Evolutionary conservation across 1,284 basidiomycete species (phyloP).

Genomic region (Microbotryum lychnidis-dioicae): DNA sequence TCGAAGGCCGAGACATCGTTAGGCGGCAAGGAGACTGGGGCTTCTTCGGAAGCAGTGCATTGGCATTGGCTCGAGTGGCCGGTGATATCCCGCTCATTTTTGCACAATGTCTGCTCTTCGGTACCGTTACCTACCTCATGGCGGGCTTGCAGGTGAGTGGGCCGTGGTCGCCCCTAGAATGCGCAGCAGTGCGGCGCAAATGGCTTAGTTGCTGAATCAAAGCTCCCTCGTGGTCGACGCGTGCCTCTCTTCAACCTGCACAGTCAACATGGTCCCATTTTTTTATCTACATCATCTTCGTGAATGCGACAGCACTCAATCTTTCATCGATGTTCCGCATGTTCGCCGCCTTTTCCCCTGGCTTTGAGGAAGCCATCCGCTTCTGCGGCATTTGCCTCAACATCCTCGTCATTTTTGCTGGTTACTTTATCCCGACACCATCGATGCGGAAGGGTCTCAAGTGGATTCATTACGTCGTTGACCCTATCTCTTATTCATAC

Average conservation of each 20-base stretch:
- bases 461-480: conserved; percentile 34
- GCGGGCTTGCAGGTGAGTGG: conserved; percentile 32
- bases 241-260: too few species aligned
- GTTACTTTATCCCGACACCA: conserved; percentile 36
- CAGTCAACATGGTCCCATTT: conserved; percentile 7
- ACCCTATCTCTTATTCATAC: conserved; percentile 35
- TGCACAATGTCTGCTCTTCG: conserved; percentile 33
- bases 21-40: conserved; percentile 34
- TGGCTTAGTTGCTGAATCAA: too few species aligned
- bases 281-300: conserved; percentile 30
- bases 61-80: conserved; percentile 32
- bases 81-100: conserved; percentile 36
- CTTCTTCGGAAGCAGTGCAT: conserved; percentile 33
- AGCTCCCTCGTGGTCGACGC: too few species aligned
- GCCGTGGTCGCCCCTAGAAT: background rate
- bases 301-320: conserved; percentile 33
- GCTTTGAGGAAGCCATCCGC: conserved; percentile 37
- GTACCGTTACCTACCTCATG: conserved; percentile 34
- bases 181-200: too few species aligned
- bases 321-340: conserved; percentile 35
- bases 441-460: conserved; percentile 33
- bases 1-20: conserved; percentile 33
- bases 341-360: conserved; percentile 33
- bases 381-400: conserved; percentile 35
- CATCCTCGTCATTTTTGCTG: conserved; percentile 35